A percentile compares a stretch with the other conserved stretches of the same genome.
Evolutionary conservation across 305 asterid species (phyloP).

Genomic region (Plantago coronopus): DNA sequence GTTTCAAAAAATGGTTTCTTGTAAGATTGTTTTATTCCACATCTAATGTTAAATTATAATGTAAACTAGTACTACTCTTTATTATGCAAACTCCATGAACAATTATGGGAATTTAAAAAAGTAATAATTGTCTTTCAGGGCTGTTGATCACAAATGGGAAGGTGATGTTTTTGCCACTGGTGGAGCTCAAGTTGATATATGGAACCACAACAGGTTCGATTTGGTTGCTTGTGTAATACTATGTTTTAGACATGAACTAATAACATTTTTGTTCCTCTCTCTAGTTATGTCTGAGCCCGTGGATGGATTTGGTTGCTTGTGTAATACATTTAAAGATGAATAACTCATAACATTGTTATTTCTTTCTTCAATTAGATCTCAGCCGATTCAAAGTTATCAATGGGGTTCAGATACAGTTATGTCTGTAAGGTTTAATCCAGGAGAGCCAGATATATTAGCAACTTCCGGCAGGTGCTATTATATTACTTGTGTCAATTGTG

Average conservation of each 20-base stretch:
- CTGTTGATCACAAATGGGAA: slow-evolving; percentile 88
- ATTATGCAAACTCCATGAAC: background rate
- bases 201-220: slow-evolving; percentile 92
- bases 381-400: slow-evolving; percentile 78
- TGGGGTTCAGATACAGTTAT: slow-evolving; percentile 72
- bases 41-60: background rate
- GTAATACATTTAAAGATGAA: background rate
- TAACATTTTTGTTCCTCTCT: slow-evolving; percentile 20
- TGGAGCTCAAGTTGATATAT: slow-evolving; percentile 93
- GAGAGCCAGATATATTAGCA: slow-evolving; percentile 82
- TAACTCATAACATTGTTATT: slow-evolving; percentile 16
- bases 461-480: slow-evolving; percentile 73
- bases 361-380: slow-evolving; percentile 58
- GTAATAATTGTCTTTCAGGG: slow-evolving; percentile 40
- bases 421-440: slow-evolving; percentile 92
- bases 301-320: slow-evolving; percentile 36
- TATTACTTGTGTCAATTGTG: slow-evolving; percentile 20
- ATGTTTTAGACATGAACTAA: slow-evolving; percentile 5
- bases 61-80: background rate
- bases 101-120: background rate
- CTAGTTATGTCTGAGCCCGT: slow-evolving; percentile 86
- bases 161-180: slow-evolving; percentile 93
- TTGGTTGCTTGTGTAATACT: slow-evolving; percentile 1
- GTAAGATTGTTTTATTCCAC: slow-evolving; percentile 33
- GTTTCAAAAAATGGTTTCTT: slow-evolving; percentile 80